Conservation (phyloP, 73 alveolate species). For the Tetrahymena thermophila region DNA sequence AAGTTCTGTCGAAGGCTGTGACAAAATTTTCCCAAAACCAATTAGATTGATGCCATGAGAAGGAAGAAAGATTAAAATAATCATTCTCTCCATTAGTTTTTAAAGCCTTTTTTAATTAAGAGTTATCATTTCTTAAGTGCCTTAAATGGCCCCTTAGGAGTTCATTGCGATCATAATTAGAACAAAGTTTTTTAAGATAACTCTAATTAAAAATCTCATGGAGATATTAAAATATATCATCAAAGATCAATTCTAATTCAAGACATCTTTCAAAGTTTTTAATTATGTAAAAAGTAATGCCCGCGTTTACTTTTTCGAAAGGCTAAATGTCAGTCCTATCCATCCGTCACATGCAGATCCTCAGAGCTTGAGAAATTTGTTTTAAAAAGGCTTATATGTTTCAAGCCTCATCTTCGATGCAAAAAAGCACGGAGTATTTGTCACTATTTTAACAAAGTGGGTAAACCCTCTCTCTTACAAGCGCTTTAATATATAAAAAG, state of each 20-base stretch:
- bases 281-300: background rate
- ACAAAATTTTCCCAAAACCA: background rate
- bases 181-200: background rate
- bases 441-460: slow-evolving; percentile 1
- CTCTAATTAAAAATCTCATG: background rate
- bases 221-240: background rate
- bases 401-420: background rate
- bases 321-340: background rate
- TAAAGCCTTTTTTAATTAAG: background rate
- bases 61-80: background rate
- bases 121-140: background rate
- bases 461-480: slow-evolving; percentile 1
- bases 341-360: background rate
- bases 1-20: background rate
- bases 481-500: background rate
- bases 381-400: background rate
- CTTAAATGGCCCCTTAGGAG: slow-evolving; percentile 1
- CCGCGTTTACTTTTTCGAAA: background rate
- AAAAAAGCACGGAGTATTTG: background rate
- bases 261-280: background rate
- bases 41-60: background rate
- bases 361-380: background rate
- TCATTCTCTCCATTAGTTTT: background rate
- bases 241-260: background rate
- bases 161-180: slow-evolving; percentile 1